Evolutionary conservation across 495 filamentous ascomycete genomes (phyloP), one percentile per base, ranked within the genome.

Genomic region (Corynascus novoguineensis): DNA sequence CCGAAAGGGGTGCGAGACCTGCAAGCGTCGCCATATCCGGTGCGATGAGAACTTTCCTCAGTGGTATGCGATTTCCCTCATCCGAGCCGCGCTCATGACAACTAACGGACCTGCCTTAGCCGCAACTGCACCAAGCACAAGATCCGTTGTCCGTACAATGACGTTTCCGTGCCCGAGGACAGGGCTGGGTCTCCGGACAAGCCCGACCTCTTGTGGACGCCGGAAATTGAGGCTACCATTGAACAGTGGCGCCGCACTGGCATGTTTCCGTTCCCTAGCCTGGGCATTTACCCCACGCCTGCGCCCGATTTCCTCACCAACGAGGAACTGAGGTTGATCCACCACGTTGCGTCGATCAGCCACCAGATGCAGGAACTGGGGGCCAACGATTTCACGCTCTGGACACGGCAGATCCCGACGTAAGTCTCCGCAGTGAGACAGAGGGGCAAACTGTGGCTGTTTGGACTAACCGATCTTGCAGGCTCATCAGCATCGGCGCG

Each of bases 61-160:
- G 83, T 98, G 93, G 92, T 97, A 80, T 35, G 56, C n/a, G 1
- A 24, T 12, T 3, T 61, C 78, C 72, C 38, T 29, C 34, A 37
- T n/a, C 32, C 32, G 3, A 41, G 37, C 14, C 50, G 51, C 24
- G 17, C n/a, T n/a, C n/a, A n/a, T n/a, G 38, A 38, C 15, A 49
- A 46, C 73, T 79, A 53, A 78, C 63, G 32, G 35, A 46, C 1
- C n/a, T n/a, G n/a, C 51, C 28, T 12, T 63, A 97, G 92, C 75
- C 89, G 89, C 59, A 97, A 97, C 73, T 98, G 93, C 73, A 96
- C 92, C 52, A 97, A 97, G 71, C 93, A 98, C 72, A 95, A 96
- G 75, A 92, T 95, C 63, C 86, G 91, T 67, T 98, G 93, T 73
- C 92, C 95, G 63, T 98, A 97, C 72, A 92, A 95, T 81, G 90